Conservation (phyloP, 2,329 filamentous ascomycete species). For the Alternaria conjuncta region DNA sequence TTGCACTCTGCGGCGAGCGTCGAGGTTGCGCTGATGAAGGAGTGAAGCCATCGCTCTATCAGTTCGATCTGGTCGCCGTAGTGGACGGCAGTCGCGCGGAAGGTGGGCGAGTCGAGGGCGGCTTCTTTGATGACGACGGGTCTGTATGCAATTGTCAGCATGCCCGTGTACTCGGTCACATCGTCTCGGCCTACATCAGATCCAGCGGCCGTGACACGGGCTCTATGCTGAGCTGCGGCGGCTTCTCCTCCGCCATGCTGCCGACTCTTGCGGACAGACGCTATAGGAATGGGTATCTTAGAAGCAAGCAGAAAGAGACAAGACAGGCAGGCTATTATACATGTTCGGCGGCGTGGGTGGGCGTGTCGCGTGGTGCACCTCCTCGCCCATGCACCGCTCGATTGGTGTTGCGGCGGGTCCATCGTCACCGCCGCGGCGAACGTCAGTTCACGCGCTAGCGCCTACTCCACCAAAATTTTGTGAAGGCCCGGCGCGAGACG, state of each 20-base stretch:
- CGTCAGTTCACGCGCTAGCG: conserved; percentile 31
- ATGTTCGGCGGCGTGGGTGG: conserved; percentile 16
- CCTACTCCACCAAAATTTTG: conserved; percentile 34
- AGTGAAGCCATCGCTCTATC: conserved; percentile 90
- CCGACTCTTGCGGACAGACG: background rate
- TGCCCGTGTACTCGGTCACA: background rate
- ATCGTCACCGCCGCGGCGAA: conserved; percentile 26
- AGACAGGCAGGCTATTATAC: conserved; percentile 29
- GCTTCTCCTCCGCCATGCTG: conserved; percentile 46
- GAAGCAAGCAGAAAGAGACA: conserved; percentile 4
- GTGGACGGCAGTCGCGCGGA: conserved; percentile 84
- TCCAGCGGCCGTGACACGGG: conserved; percentile 51
- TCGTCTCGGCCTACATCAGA: conserved; percentile 47
- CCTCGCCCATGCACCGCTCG: conserved; percentile 13
- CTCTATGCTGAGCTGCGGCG: conserved; percentile 41
- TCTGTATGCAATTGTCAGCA: conserved; percentile 46
- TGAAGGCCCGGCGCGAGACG: conserved; percentile 13
- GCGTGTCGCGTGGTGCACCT: conserved; percentile 14
- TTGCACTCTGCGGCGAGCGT: conserved; percentile 70
- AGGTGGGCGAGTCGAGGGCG: conserved; percentile 93
- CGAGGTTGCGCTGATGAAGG: conserved; percentile 67
- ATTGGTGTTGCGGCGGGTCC: conserved; percentile 20
- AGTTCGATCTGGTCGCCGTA: conserved; percentile 91
- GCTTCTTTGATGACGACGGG: conserved; percentile 93
- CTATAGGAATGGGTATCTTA: conserved; percentile 10